Base-by-base conservation (phyloP, 768 basidiomycete genomes). In the Leccinum rimulosum region DNA sequence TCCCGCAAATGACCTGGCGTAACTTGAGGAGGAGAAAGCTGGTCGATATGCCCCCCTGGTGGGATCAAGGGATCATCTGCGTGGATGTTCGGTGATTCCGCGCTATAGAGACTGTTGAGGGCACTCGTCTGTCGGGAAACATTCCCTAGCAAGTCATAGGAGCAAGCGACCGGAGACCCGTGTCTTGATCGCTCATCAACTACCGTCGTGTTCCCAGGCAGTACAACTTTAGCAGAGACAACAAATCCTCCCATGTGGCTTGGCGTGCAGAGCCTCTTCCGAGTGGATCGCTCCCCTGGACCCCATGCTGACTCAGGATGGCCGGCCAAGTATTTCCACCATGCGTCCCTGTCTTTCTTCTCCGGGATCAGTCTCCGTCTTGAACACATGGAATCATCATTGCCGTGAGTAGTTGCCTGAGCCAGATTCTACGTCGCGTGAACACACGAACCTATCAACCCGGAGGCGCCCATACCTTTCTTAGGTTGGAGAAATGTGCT, bases 251-350 rank as follows among this genome's bases (percentile, higher is more conserved):
- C 74, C 76, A 77, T 74, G 28, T 65, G 74, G 22, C 31, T 36
- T 12, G 55, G n/a, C 6, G 8, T 27, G 35, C 47, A 58, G 52
- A 50, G 33, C 49, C 66, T 64, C 47, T 65, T 65, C 30, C 56
- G 57, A 36, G 43, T 49, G 9, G 58, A 53, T 19, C 49, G 66
- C 54, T 55, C 66, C 40, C 54, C 70, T 22, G 81, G 78, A 66
- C 80, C 81, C 90, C 90, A 92, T 45, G 82, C 84, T 33, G 79
- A 77, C 66, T 84, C 82, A n/a, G 88, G 85, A 62, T 77, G 77
- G 35, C 90, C 91, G 49, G 83, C 76, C 6, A 93, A 73, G 63
- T 86, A 93, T 15, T 81, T 80, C 91, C 91, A 93, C 91, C 91
- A 93, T 17, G 77, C 72, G 61, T 90, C 87, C 56, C 91, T 80